Base-by-base conservation (phyloP, 148 eudicot species). In the Diospyros kaki region DNA sequence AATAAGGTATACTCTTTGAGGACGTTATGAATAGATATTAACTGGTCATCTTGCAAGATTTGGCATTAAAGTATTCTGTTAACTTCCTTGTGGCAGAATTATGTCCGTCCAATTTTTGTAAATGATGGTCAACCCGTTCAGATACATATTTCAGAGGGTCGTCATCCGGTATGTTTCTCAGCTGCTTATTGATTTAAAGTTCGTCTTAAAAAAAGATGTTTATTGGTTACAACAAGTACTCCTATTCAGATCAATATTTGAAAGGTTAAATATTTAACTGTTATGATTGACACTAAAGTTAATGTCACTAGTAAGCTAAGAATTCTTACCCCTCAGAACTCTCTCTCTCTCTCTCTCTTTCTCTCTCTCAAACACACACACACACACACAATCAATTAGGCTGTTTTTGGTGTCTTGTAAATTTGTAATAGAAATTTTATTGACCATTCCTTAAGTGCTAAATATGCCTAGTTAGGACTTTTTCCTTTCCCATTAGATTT, bases 41-140 rank as follows among this genome's bases (percentile, higher is more conserved):
- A 56, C 55, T 76, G 4, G 54, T 45, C 62, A 38, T 78, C 53
- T 52, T 74, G 62, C 39, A 40, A 60, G n/a, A 18, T 65, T 13
- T 51, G 4, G 12, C 77, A 46, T 67, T 64, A 62, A n/a, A 42
- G 40, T 58, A 66, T 55, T 5, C 10, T 56, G 48, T 68, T 9
- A 51, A 12, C 45, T 75, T 18, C 7, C 74, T 46, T 76, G 42
- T 82, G 80, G 69, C 90, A 94, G 98, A 81, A 85, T 79, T 94
- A 92, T 82, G 83, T 84, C 13, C 91, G 98, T 76, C 98, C 98
- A 48, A 80, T 75, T 79, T 92, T 94, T 77, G 90, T 90, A 48
- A 79, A 78, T 71, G 90, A 90, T 78, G 75, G 83, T 67, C 92
- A 94, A 72, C 88, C 94, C 72, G 87, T 74, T 70, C 92, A 92